Evolutionary conservation across 1,284 basidiomycete species (phyloP).

Genomic region (Heterobasidion parviporum): DNA sequence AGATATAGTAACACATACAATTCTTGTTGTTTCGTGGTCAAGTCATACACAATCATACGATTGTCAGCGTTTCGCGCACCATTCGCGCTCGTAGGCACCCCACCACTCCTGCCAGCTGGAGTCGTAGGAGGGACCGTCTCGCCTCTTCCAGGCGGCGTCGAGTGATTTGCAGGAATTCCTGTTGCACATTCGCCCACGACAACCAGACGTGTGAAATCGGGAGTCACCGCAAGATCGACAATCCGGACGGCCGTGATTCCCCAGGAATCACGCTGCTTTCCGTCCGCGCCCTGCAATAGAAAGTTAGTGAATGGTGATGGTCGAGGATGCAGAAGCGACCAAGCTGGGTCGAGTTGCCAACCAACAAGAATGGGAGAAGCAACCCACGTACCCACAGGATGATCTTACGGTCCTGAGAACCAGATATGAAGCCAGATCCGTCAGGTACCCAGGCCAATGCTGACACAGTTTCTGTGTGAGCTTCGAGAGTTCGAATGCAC

Average conservation of each 20-base stretch:
- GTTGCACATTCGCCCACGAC: slow-evolving; percentile 66
- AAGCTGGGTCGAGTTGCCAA: neutral
- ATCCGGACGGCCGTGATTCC: slow-evolving; percentile 75
- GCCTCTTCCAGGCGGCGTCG: slow-evolving; percentile 20
- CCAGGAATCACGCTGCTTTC: slow-evolving; percentile 66
- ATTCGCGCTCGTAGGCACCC: slow-evolving; percentile 14
- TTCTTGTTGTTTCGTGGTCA: slow-evolving; percentile 55
- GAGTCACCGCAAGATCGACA: slow-evolving; percentile 81
- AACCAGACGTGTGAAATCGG: slow-evolving; percentile 78
- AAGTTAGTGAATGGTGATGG: neutral
- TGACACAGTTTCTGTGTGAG: slow-evolving; percentile 81
- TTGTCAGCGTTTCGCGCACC: slow-evolving; percentile 40
- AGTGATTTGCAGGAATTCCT: slow-evolving; percentile 5
- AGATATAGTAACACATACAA: slow-evolving; percentile 37
- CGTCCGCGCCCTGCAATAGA: slow-evolving; percentile 56
- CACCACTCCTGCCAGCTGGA: slow-evolving; percentile 27
- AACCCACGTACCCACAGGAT: slow-evolving; percentile 70
- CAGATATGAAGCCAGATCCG: slow-evolving; percentile 84
- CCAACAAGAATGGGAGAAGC: slow-evolving; percentile 1
- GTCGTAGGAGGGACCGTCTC: slow-evolving; percentile 23
- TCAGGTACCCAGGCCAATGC: slow-evolving; percentile 86
- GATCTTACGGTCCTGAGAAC: slow-evolving; percentile 83
- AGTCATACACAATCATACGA: slow-evolving; percentile 70
- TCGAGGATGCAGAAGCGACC: neutral
- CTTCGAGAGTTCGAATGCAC: slow-evolving; percentile 54